A percentile compares a stretch with the other conserved stretches of the same genome.
phyloP scores from a whole-genome alignment of 148 eudicot genomes.

The Euryodendron excelsum region DNA sequence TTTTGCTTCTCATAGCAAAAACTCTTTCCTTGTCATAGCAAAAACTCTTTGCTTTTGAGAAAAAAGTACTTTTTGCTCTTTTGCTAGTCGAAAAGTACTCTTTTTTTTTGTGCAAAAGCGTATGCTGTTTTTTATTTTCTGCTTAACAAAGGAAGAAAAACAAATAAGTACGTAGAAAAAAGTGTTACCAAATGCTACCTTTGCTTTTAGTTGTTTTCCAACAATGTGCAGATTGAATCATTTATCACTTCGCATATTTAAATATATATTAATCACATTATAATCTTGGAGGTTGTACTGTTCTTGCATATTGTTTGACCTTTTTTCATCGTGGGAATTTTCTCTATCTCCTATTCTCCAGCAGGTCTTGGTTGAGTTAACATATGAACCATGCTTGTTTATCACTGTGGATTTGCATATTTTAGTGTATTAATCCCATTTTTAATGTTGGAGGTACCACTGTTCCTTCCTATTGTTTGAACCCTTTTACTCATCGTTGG shows the following conservation, averaged over 20 bases:
- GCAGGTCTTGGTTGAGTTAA: constrained; percentile 82
- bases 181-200: too few relatives aligned
- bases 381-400: constrained; percentile 92
- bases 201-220: too few relatives aligned
- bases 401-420: constrained; percentile 68
- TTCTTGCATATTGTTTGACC: neutral
- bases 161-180: too few relatives aligned
- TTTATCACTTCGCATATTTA: neutral
- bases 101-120: too few relatives aligned
- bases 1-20: too few relatives aligned
- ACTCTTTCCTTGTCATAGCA: too few relatives aligned
- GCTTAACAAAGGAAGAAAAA: too few relatives aligned
- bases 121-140: too few relatives aligned
- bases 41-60: too few relatives aligned
- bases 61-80: too few relatives aligned
- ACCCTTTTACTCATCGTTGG: neutral
- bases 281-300: neutral
- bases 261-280: neutral
- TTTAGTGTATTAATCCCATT: neutral
- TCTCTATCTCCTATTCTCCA: constrained; percentile 20
- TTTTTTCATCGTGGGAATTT: neutral
- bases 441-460: neutral
- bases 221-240: neutral
- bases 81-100: too few relatives aligned
- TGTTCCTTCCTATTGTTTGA: neutral